Evolutionary conservation across 257 asterid genomes (phyloP).

Genomic region (Asclepias syriaca): DNA sequence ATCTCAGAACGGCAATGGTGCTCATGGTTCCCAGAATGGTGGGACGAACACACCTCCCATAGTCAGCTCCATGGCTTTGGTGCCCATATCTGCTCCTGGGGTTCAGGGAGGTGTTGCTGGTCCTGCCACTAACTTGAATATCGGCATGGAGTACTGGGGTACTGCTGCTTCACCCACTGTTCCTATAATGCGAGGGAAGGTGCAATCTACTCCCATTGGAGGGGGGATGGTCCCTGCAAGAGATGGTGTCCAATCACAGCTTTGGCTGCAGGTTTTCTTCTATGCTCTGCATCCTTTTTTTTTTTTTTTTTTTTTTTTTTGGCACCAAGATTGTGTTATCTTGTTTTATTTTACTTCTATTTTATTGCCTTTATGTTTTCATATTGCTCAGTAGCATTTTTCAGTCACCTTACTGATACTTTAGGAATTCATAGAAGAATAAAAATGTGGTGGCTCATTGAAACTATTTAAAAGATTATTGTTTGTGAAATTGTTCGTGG

Average conservation of each 20-base stretch:
- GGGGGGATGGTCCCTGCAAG: constrained; percentile 51
- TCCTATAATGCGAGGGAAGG: constrained; percentile 65
- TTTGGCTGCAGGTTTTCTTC: constrained; percentile 60
- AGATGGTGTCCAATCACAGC: constrained; percentile 64
- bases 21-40: constrained; percentile 64
- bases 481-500: neutral
- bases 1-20: constrained; percentile 56
- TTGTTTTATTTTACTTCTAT: neutral
- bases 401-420: constrained; percentile 1
- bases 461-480: neutral
- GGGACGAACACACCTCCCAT: constrained; percentile 41
- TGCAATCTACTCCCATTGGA: constrained; percentile 47
- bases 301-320: neutral
- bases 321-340: neutral
- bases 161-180: constrained; percentile 47
- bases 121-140: constrained; percentile 82
- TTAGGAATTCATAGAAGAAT: neutral
- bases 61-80: constrained; percentile 36
- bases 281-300: neutral
- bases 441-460: neutral
- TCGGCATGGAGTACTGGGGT: constrained; percentile 93
- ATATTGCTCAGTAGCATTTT: no score
- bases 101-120: constrained; percentile 65
- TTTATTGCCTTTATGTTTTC: neutral
- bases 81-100: constrained; percentile 56